Evolutionary conservation across 177 flowering plant genomes (phyloP).

Genomic region (Vitis hybrid): DNA sequence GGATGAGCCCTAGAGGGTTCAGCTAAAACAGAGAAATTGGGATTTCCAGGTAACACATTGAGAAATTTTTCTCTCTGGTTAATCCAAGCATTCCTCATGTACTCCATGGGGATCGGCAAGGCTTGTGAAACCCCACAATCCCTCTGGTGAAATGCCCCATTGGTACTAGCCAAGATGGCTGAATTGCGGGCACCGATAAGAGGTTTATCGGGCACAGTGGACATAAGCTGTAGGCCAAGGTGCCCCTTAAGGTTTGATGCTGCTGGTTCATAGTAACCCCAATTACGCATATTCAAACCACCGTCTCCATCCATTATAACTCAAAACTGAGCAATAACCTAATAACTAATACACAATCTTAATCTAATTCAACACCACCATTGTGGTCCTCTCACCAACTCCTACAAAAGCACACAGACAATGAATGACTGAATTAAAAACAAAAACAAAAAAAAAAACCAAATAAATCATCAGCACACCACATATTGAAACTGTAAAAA

Average conservation of each 20-base stretch:
- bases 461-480: too few relatives aligned
- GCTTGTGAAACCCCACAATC: constrained; percentile 13
- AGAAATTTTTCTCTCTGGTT: constrained; percentile 18
- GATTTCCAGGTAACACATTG: constrained; percentile 8
- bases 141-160: constrained; percentile 9
- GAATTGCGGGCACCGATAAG: constrained; percentile 4
- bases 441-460: too few relatives aligned
- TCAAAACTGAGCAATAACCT: too few relatives aligned
- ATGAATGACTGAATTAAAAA: too few relatives aligned
- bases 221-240: constrained; percentile 21
- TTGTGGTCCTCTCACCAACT: too few relatives aligned
- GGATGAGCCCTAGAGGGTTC: constrained; percentile 13
- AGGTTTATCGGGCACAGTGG: constrained; percentile 6
- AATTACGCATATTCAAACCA: constrained; percentile 11
- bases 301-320: constrained; percentile 2
- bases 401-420: too few relatives aligned
- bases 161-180: too few relatives aligned
- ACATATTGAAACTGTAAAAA: too few relatives aligned
- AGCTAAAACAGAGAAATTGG: constrained; percentile 4
- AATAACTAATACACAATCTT: too few relatives aligned
- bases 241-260: constrained; percentile 14
- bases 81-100: constrained; percentile 18
- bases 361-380: too few relatives aligned
- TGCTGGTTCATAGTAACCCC: constrained; percentile 18
- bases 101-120: constrained; percentile 7